Conservation (phyloP, 345 rosid genomes). For the Luvunga scandens region DNA sequence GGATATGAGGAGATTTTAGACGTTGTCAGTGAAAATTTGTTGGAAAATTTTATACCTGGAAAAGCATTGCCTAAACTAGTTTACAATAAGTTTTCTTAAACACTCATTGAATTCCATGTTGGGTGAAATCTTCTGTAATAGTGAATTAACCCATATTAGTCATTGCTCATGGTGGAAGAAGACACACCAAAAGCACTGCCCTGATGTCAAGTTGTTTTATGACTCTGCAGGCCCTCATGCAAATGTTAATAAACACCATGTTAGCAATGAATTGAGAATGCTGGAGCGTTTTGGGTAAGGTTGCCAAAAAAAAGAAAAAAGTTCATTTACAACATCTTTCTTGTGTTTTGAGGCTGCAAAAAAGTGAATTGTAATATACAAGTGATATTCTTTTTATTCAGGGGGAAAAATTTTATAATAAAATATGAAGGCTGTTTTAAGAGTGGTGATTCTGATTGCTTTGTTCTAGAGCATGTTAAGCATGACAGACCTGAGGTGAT, state of each 20-base stretch:
- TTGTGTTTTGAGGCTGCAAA: background rate
- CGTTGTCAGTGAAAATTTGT: no score
- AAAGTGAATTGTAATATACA: background rate
- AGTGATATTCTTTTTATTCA: slow-evolving; percentile 31
- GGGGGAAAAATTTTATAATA: slow-evolving; percentile 84
- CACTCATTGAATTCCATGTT: background rate
- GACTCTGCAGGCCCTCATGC: slow-evolving; percentile 73
- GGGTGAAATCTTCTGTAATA: background rate
- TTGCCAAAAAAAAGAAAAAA: slow-evolving; percentile 8
- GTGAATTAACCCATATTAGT: background rate
- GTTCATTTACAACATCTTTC: background rate
- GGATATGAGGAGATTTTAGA: background rate
- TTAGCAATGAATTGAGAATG: slow-evolving; percentile 76
- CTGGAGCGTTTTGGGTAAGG: slow-evolving; percentile 91
- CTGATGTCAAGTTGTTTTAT: slow-evolving; percentile 15
- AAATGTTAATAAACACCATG: slow-evolving; percentile 67
- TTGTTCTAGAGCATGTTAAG: slow-evolving; percentile 81
- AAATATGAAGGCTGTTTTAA: slow-evolving; percentile 77
- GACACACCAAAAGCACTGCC: background rate
- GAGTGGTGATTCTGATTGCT: slow-evolving; percentile 70
- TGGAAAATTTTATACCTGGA: background rate
- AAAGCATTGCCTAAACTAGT: background rate
- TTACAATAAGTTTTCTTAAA: background rate
- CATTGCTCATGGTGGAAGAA: background rate
- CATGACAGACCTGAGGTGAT: slow-evolving; percentile 95